Base-by-base conservation (phyloP, 768 basidiomycete species). In the Cantharellus cinnabarinus region DNA sequence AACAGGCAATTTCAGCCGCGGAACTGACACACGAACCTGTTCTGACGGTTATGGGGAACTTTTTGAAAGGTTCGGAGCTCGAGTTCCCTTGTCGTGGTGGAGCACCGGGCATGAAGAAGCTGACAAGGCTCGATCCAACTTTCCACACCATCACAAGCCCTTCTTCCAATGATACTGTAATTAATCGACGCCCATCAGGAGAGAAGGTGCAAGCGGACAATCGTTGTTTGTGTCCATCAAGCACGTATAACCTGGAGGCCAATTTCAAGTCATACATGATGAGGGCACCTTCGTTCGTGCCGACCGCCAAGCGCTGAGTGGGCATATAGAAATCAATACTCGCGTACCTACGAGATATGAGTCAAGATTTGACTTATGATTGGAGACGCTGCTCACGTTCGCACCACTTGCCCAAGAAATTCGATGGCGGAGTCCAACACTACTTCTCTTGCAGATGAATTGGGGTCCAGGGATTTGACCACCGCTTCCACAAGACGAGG, bases 221-320 rank as follows among this genome's bases (percentile, higher is more conserved):
- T 1, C 76, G 74, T 65, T 83, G 82, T 67, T 80, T 81, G 72
- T 97, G 93, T 0, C 89, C 84, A 65, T 98, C 93, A 5, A 99
- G 79, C 0, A 99, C 87, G 66, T 97, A 99, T 10, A 98, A 74
- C 5, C 95, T 80, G 0, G 87, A 97, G 0, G 91, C 93, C 0
- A 91, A 90, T 70, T 97, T 95, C 57, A 98, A 76, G 67, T 98
- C 95, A 67, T 95, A 98, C 83, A 95, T 90, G 60, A 89, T 77
- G 57, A 91, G 81, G 0, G 91, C 90, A 0, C 94, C 95, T 71
- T 99, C 95, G 59, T 79, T 81, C 0, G 93, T 94, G 0, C 95
- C 95, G 0, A 97, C 90, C 0, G 86, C 89, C 3, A 98, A 78
- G 10, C 88, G 81, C 67, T 99, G 95, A 0, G 79, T 82, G 2